Conservation (phyloP, 2,329 filamentous ascomycete genomes). For the Aureobasidium namibiae region DNA sequence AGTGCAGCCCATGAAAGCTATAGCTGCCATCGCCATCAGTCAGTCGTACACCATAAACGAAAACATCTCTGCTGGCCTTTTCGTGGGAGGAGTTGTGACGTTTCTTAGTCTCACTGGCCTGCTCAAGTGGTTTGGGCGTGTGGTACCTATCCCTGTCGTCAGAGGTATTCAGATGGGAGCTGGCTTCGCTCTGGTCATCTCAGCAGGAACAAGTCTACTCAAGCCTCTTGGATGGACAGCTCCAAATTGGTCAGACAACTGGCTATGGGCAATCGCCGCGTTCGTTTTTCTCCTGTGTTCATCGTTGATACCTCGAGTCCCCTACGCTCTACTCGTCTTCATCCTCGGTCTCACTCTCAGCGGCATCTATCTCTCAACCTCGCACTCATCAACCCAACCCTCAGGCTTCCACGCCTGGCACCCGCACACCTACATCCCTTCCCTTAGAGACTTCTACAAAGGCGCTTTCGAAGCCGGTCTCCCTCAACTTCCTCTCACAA, state of each 20-base stretch:
- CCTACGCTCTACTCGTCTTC: constrained; percentile 71
- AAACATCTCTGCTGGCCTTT: constrained; percentile 75
- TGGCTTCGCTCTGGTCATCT: constrained; percentile 72
- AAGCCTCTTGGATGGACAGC: constrained; percentile 59
- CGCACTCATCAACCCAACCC: constrained; percentile 32
- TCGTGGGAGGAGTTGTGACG: constrained; percentile 65
- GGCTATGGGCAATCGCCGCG: constrained; percentile 65
- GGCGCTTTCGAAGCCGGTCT: constrained; percentile 61
- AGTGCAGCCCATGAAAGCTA: constrained; percentile 85
- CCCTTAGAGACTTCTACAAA: constrained; percentile 38
- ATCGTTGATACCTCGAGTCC: constrained; percentile 56
- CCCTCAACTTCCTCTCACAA: constrained; percentile 83
- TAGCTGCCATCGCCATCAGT: constrained; percentile 81
- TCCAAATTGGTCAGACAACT: constrained; percentile 65
- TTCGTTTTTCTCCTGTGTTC: constrained; percentile 65
- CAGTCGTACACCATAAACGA: constrained; percentile 57
- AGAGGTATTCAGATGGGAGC: constrained; percentile 94
- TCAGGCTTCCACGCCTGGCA: constrained; percentile 45
- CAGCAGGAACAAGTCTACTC: constrained; percentile 63
- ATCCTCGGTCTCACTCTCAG: constrained; percentile 60
- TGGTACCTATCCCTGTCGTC: constrained; percentile 77
- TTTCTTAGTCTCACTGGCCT: constrained; percentile 72
- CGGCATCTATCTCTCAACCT: constrained; percentile 26
- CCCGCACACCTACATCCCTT: constrained; percentile 44
- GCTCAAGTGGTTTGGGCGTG: constrained; percentile 62